phyloP scores from a whole-genome alignment of 768 basidiomycete genomes.

The Mrakia hoshinonis region DNA sequence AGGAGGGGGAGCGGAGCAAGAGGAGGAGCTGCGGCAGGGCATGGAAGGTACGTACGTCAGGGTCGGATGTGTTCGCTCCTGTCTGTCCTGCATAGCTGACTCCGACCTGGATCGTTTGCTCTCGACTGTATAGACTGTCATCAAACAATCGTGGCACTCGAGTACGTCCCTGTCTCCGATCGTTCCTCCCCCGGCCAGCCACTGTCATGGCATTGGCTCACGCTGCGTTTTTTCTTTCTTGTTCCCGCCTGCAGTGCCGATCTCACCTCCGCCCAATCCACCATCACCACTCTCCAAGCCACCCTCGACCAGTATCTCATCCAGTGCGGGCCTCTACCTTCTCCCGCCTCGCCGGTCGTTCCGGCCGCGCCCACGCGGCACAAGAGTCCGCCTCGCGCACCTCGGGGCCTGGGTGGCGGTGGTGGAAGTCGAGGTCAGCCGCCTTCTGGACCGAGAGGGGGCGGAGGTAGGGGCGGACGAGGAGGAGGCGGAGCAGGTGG shows the following conservation, averaged over 20 bases:
- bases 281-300: background rate
- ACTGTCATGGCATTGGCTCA: background rate
- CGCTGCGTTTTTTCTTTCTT: background rate
- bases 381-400: too few species aligned
- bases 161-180: background rate
- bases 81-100: too few species aligned
- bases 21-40: background rate
- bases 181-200: background rate
- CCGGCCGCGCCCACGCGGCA: too few species aligned
- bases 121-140: background rate
- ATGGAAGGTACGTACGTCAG: background rate
- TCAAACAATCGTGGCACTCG: constrained; percentile 8
- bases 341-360: too few species aligned
- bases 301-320: background rate
- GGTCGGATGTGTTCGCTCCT: background rate
- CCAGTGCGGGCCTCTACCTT: background rate
- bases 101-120: background rate
- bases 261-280: background rate
- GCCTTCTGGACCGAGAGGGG: too few species aligned
- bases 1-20: background rate
- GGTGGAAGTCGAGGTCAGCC: too few species aligned
- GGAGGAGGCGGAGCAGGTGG: too few species aligned
- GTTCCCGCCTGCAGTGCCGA: background rate
- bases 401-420: too few species aligned
- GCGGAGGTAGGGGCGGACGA: too few species aligned